Base-by-base conservation (phyloP, 352 stramenopile species). In the Pythium volutum region DNA sequence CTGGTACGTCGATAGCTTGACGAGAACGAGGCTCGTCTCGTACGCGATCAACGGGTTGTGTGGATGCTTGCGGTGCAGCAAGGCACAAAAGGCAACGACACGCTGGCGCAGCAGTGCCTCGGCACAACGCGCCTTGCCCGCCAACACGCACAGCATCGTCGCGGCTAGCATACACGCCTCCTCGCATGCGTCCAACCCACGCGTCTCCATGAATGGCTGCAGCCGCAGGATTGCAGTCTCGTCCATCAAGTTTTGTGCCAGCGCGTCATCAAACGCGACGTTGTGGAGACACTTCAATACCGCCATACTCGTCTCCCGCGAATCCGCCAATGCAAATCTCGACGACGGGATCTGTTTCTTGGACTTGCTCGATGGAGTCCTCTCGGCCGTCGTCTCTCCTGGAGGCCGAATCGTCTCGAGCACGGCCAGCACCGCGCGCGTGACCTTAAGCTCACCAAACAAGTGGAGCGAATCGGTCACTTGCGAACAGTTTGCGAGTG, bases 381-480 rank as follows among this genome's bases (percentile, higher is more conserved):
- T n/a, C 8, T 7, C 43, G 9, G 42, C 72, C 22, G 26, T 42
- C 3, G 29, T 18, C 15, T 43, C 18, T 29, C n/a, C 26, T 15
- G 41, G 29, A 3, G 38, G 18, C 12, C 27, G 39, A 20, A 62
- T 65, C 6, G 64, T 55, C 22, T 93, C 80, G 0, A 93, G 71
- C 14, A 91, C 54, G 1, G 52, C 42, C 22, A 91, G 62, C 1
- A 89, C 74, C 0, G 79, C 80, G 2, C 69, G 61, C 2, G 70
- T 63, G 0, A 93, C 77, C 22, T 71, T 71, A n/a, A 91, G 70
- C 52, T 93, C 81, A 8, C 71, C 69, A 58, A 88, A 91, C 4
- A 93, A 49, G 51, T 93, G 81, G 3, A 91, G 56, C 2, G 82
- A 89, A 61, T 93, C 84, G 0, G 69, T 83, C 33, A 93, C 75